phyloP scores from a whole-genome alignment of 2,329 filamentous ascomycete genomes.

The Ophiobolus disseminans region DNA sequence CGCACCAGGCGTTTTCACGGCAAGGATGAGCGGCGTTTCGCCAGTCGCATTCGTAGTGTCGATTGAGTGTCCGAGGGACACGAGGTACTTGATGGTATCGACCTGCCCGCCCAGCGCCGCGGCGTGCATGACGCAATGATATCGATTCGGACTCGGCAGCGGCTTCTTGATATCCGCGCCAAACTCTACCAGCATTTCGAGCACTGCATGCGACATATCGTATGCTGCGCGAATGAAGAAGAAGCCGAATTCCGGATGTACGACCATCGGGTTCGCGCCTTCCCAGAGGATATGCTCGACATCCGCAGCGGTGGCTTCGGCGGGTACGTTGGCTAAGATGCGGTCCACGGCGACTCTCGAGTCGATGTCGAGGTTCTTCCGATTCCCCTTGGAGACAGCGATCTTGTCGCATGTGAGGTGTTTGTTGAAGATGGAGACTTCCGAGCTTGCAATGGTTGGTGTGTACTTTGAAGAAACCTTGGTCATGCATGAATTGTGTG shows the following conservation, averaged over 20 bases:
- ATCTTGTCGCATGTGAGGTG: slow-evolving; percentile 38
- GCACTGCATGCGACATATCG: slow-evolving; percentile 30
- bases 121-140: slow-evolving; percentile 39
- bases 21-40: slow-evolving; percentile 43
- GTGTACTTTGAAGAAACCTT: slow-evolving; percentile 19
- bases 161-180: slow-evolving; percentile 38
- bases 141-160: slow-evolving; percentile 11
- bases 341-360: slow-evolving; percentile 38
- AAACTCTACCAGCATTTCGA: slow-evolving; percentile 37
- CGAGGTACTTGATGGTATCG: slow-evolving; percentile 35
- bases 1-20: slow-evolving; percentile 34
- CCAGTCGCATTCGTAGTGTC: slow-evolving; percentile 33
- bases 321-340: slow-evolving; percentile 34
- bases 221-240: slow-evolving; percentile 40
- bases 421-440: slow-evolving; percentile 36
- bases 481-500: slow-evolving; percentile 20
- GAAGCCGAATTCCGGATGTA: slow-evolving; percentile 37
- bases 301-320: slow-evolving; percentile 27
- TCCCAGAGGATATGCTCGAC: slow-evolving; percentile 41
- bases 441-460: slow-evolving; percentile 32
- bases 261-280: slow-evolving; percentile 40
- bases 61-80: slow-evolving; percentile 34
- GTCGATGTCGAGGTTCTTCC: slow-evolving; percentile 31
- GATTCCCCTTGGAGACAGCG: slow-evolving; percentile 34
- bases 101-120: slow-evolving; percentile 35